A percentile compares a stretch with the other conserved stretches of the same genome.
phyloP scores from a whole-genome alignment of 2,329 filamentous ascomycete species.

The Phoma sp. region DNA sequence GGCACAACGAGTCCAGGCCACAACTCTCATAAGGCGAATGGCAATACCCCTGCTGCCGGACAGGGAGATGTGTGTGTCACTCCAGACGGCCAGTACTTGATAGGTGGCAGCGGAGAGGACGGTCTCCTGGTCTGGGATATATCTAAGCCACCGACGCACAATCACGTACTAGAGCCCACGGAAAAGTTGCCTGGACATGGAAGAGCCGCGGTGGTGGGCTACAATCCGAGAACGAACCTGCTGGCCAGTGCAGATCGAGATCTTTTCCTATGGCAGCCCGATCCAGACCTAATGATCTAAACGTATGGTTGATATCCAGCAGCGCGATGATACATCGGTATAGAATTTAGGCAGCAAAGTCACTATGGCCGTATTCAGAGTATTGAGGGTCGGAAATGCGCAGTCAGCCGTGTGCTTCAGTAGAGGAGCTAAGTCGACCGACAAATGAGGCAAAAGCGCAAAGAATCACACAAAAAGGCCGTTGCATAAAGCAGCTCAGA shows the following conservation, averaged over 20 bases:
- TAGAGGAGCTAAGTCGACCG: no score
- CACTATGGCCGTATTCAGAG: no score
- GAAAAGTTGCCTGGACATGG: constrained; percentile 67
- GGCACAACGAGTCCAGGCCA: constrained; percentile 55
- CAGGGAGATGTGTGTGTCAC: constrained; percentile 86
- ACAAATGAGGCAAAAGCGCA: no score
- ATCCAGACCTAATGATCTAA: constrained; percentile 50
- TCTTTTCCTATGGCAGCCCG: constrained; percentile 56
- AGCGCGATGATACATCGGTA: neutral
- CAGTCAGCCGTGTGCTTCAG: no score
- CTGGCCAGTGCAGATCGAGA: constrained; percentile 89
- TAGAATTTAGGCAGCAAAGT: no score
- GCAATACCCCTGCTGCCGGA: constrained; percentile 43
- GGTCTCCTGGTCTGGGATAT: constrained; percentile 90
- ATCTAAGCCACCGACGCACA: constrained; percentile 56
- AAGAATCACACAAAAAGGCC: no score
- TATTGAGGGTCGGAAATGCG: no score
- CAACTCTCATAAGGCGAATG: constrained; percentile 55
- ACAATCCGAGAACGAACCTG: constrained; percentile 91
- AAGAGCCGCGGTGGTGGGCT: constrained; percentile 76
- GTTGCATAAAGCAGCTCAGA: no score
- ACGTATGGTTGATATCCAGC: neutral
- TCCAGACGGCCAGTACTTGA: constrained; percentile 85
- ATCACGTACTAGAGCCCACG: constrained; percentile 67
- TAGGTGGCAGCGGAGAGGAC: constrained; percentile 74